Base-by-base conservation (phyloP, 768 basidiomycete genomes). In the Nidularia pulvinata region DNA sequence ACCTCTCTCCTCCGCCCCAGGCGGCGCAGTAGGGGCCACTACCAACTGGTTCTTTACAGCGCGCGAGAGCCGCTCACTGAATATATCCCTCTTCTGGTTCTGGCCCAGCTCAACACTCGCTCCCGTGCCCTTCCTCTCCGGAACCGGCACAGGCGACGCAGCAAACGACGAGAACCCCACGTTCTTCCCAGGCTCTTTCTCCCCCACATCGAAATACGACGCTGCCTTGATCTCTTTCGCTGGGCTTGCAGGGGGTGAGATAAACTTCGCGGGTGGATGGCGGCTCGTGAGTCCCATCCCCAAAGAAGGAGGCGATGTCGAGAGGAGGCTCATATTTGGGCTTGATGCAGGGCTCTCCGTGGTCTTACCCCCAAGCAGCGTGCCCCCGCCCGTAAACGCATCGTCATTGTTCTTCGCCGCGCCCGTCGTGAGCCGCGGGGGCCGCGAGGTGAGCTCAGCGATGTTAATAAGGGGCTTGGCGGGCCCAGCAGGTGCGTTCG, bases 381-480 rank as follows among this genome's bases (percentile, higher is more conserved):
- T 77, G 25, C 58, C 63, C 6, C 72, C 73, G 11, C 62, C 63
- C n/a, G 74, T 76, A 54, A 80, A 78, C 5, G 70, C 76, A 2
- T 64, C 68, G 6, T 56, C 60, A 36, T 52, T 60, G 53, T 60
- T 62, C 22, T 55, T 53, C 19, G 44, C 50, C 7, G 57, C 53
- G 14, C 60, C 49, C 55, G 7, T 51, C 25, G 4, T 25, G 25
- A 25, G 25, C 52, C 0, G 11, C 30, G 51, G 51, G n/a, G 13
- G 13, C 6, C 43, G 39, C n/a, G 39, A 32, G 6, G 74, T 76
- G 5, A 83, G 66, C 57, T 74, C 69, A 37, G 69, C 73, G 51
- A 83, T 81, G 55, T 83, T 79, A 46, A 83, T 81, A 7, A 83
- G 69, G 5, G 81, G 81, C 53, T 81, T 81, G n/a, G 48, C 45